Evolutionary conservation across 1,139 yeast species (phyloP).

Genomic region (Geotrichum aggregatum): DNA sequence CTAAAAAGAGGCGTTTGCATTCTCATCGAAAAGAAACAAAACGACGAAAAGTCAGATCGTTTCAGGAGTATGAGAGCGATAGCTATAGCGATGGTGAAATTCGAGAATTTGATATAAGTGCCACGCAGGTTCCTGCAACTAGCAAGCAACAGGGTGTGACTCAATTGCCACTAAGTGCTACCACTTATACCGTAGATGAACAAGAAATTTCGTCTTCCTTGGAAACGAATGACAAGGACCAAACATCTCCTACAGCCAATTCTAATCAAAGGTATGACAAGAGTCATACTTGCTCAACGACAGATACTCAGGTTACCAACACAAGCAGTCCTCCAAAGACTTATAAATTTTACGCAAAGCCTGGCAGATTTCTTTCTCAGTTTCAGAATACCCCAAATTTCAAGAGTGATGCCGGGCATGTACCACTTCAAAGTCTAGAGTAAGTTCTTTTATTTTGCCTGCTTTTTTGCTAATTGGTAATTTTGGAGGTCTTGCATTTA

Average conservation of each 20-base stretch:
- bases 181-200: not conserved
- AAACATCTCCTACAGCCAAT: not conserved
- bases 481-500: not conserved
- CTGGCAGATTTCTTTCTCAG: conserved; percentile 5
- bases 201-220: conserved; percentile 7
- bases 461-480: not conserved
- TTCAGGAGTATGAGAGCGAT: not conserved
- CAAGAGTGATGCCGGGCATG: not conserved
- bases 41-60: not conserved
- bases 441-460: not conserved
- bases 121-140: conserved; percentile 5
- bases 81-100: conserved; percentile 3
- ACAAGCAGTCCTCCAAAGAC: not conserved
- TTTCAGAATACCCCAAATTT: not conserved
- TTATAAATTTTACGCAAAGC: conserved; percentile 7
- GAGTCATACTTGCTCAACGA: no score
- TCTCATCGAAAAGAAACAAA: not conserved
- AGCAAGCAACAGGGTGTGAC: not conserved
- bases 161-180: not conserved
- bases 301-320: no score
- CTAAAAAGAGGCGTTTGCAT: not conserved
- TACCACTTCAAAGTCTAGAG: not conserved
- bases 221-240: not conserved
- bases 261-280: conserved; percentile 4
- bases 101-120: not conserved